Evolutionary conservation across 371 early-diverging fungal genomes (phyloP).

Genomic region (Chytridiales sp.): DNA sequence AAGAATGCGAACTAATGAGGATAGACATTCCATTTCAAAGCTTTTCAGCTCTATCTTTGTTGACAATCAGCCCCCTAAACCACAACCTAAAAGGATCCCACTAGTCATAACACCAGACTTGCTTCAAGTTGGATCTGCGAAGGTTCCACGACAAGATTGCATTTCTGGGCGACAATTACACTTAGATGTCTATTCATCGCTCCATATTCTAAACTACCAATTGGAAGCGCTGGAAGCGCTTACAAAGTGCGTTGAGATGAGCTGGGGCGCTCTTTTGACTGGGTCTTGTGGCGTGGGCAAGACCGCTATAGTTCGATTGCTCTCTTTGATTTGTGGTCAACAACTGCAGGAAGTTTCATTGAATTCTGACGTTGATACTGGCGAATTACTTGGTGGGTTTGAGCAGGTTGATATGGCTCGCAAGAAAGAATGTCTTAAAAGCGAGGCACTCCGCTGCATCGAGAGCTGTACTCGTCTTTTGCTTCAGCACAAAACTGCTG

Average conservation of each 20-base stretch:
- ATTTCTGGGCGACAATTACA: slow-evolving; percentile 15
- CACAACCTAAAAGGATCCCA: slow-evolving; percentile 20
- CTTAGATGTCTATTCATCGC: no score
- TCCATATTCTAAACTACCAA: slow-evolving; percentile 62
- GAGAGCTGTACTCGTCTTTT: background rate
- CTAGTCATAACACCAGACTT: slow-evolving; percentile 38
- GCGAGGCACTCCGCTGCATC: background rate
- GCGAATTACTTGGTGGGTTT: slow-evolving; percentile 95
- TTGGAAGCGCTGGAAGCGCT: slow-evolving; percentile 73
- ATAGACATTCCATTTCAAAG: slow-evolving; percentile 66
- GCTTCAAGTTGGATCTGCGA: slow-evolving; percentile 60
- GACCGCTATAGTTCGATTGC: slow-evolving; percentile 77
- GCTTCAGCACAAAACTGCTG: background rate
- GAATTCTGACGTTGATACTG: slow-evolving; percentile 92
- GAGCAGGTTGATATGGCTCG: slow-evolving; percentile 91
- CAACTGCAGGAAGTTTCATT: slow-evolving; percentile 86
- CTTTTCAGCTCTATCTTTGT: slow-evolving; percentile 70
- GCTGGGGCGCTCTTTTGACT: slow-evolving; percentile 91
- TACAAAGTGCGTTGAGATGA: slow-evolving; percentile 84
- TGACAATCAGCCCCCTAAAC: slow-evolving; percentile 34
- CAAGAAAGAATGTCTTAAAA: slow-evolving; percentile 8
- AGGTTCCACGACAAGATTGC: slow-evolving; percentile 4
- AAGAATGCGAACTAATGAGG: slow-evolving; percentile 82
- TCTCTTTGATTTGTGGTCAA: slow-evolving; percentile 81
- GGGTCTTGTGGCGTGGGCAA: slow-evolving; percentile 88